phyloP scores from a whole-genome alignment of 805 yeast species.

The Teunomyces barrocoloradensis region DNA sequence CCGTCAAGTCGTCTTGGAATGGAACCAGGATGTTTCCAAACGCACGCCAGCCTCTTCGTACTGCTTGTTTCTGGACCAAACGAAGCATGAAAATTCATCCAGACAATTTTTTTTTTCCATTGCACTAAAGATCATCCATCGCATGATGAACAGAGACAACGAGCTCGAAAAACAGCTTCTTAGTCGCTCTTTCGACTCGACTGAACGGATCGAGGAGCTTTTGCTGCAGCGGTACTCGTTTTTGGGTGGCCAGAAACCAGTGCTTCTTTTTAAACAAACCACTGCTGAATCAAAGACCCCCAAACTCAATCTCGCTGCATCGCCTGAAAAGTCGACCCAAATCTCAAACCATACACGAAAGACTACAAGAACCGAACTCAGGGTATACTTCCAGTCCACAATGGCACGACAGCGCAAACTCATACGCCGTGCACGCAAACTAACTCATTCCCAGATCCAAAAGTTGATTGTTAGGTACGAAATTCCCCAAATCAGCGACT shows the following conservation, averaged over 20 bases:
- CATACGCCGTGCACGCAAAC: slow-evolving; percentile 20
- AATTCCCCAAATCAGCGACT: slow-evolving; percentile 47
- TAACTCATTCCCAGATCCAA: slow-evolving; percentile 20
- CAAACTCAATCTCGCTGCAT: background rate
- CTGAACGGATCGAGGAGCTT: slow-evolving; percentile 36
- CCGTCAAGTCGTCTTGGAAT: slow-evolving; percentile 37
- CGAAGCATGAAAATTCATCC: background rate
- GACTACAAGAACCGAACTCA: slow-evolving; percentile 42
- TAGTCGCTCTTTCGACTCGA: slow-evolving; percentile 41
- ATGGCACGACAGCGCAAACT: slow-evolving; percentile 38
- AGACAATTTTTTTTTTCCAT: too few species aligned
- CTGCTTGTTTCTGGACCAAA: background rate
- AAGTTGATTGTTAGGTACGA: slow-evolving; percentile 25
- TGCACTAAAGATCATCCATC: background rate
- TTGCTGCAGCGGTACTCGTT: slow-evolving; percentile 46
- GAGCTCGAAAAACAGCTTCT: slow-evolving; percentile 47
- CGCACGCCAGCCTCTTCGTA: slow-evolving; percentile 2
- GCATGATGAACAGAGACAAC: slow-evolving; percentile 30
- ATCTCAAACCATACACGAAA: slow-evolving; percentile 16
- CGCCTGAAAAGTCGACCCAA: slow-evolving; percentile 15
- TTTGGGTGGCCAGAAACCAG: slow-evolving; percentile 47
- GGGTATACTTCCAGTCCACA: slow-evolving; percentile 37
- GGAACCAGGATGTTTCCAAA: slow-evolving; percentile 27
- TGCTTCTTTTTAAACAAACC: slow-evolving; percentile 22
- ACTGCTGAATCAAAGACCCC: slow-evolving; percentile 6